These are phyloP conservation scores for Coffea canephora DNA, from an alignment of 257 asterid genomes.

Conservation along the genomic window DNA sequence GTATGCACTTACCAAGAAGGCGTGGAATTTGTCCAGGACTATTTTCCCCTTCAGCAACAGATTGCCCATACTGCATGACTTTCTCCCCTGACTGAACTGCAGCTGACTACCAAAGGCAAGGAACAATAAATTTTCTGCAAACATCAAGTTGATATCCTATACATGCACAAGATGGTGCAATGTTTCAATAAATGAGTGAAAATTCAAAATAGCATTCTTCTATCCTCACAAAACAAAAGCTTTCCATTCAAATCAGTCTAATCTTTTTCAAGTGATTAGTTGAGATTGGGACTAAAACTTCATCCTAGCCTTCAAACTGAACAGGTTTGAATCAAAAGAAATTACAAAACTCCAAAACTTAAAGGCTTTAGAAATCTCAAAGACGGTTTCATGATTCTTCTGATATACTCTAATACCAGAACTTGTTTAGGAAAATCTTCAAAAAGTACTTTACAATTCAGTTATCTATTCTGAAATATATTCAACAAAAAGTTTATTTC, in stretches of 20 bases:
- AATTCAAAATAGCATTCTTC: not conserved
- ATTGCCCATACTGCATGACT: constrained; percentile 76
- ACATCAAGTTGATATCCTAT: not conserved
- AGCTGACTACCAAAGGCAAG: constrained; percentile 51
- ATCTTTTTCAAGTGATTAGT: not conserved
- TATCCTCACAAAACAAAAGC: not conserved
- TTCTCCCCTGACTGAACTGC: constrained; percentile 76
- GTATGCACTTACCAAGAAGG: constrained; percentile 74
- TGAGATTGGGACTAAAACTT: not conserved
- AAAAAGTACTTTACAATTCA: not conserved
- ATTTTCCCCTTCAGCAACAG: constrained; percentile 61
- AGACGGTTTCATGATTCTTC: no score
- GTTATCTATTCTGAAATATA: not conserved
- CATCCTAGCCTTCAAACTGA: not conserved
- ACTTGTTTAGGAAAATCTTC: not conserved
- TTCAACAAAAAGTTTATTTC: not conserved
- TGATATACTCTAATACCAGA: no score
- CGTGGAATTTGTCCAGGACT: constrained; percentile 82
- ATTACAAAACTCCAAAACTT: no score
- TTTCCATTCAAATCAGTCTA: not conserved
- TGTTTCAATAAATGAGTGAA: not conserved
- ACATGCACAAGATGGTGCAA: not conserved
- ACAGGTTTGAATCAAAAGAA: not conserved
- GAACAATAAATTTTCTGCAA: constrained; percentile 4
- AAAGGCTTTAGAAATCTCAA: no score